Evolutionary conservation across 345 rosid genomes (phyloP).

Genomic region (Psidium friedrichsthalianum): DNA sequence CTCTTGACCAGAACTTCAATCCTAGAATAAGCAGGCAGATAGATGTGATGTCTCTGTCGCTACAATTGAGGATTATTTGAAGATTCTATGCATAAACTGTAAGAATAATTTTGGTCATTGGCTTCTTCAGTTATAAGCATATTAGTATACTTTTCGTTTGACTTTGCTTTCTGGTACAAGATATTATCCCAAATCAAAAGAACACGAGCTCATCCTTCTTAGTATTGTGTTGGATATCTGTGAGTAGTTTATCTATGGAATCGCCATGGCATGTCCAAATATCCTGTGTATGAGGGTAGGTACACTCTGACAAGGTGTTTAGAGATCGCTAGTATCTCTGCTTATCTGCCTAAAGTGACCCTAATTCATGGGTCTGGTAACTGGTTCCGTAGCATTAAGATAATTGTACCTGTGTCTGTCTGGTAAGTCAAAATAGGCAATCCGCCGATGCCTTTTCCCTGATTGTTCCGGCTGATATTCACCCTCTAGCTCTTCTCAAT

Average conservation of each 20-base stretch:
- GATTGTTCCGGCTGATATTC: background rate
- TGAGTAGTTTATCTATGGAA: background rate
- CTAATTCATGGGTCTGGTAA: background rate
- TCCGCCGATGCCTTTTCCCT: background rate
- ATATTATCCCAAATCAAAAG: background rate
- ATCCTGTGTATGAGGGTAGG: background rate
- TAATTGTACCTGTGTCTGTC: background rate
- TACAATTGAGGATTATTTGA: background rate
- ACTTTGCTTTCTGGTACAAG: background rate
- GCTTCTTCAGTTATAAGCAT: background rate
- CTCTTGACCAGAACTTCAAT: background rate
- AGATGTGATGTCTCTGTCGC: background rate
- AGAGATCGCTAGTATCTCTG: background rate
- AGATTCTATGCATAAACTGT: background rate
- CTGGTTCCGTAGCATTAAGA: background rate
- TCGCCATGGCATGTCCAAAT: background rate
- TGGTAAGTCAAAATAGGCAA: background rate
- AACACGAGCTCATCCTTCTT: background rate
- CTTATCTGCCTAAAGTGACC: background rate
- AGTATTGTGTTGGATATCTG: background rate
- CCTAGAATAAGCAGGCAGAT: background rate
- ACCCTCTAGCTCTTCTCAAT: background rate
- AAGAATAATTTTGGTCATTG: background rate
- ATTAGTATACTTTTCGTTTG: background rate
- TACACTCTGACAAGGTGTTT: background rate